Percentiles rank a stretch among this genome's conserved stretches.
Conservation (phyloP, 2,329 filamentous ascomycete genomes). For the Chaetomium globosum region DNA sequence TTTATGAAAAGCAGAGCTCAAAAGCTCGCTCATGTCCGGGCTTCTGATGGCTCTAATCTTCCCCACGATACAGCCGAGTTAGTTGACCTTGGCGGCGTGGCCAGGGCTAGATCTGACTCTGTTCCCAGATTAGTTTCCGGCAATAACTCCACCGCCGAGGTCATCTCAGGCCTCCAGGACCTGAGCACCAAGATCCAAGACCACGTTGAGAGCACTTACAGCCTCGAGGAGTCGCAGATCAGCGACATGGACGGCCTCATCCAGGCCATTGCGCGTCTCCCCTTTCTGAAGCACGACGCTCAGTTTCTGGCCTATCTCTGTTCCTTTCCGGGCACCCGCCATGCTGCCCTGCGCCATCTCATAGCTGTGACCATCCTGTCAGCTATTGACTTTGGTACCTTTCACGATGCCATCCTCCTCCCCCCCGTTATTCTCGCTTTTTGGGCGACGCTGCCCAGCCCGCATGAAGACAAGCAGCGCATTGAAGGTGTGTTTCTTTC, state of each 20-base stretch:
- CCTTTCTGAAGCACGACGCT: conserved; percentile 11
- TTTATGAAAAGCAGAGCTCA: neutral
- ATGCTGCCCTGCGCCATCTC: conserved; percentile 8
- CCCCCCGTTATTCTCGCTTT: neutral
- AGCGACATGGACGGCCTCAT: neutral
- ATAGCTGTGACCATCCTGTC: conserved; percentile 5
- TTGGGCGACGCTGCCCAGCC: neutral
- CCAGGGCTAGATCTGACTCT: no score
- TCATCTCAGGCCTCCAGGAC: neutral
- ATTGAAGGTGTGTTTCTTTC: neutral
- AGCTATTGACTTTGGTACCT: conserved; percentile 7
- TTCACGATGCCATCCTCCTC: neutral
- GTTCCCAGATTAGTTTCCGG: no score
- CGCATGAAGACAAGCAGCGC: neutral
- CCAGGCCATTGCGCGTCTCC: conserved; percentile 4
- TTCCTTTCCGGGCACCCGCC: neutral
- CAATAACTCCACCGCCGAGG: neutral
- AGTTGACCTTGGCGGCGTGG: neutral
- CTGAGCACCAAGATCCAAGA: neutral
- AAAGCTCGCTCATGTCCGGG: neutral
- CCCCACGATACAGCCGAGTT: neutral
- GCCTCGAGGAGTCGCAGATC: neutral
- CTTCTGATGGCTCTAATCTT: neutral
- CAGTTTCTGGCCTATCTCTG: conserved; percentile 6
- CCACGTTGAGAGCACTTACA: conserved; percentile 7